Evolutionary conservation across 768 basidiomycete species (phyloP), one percentile per base, ranked within the genome.

Genomic region (Pholiota microspora): DNA sequence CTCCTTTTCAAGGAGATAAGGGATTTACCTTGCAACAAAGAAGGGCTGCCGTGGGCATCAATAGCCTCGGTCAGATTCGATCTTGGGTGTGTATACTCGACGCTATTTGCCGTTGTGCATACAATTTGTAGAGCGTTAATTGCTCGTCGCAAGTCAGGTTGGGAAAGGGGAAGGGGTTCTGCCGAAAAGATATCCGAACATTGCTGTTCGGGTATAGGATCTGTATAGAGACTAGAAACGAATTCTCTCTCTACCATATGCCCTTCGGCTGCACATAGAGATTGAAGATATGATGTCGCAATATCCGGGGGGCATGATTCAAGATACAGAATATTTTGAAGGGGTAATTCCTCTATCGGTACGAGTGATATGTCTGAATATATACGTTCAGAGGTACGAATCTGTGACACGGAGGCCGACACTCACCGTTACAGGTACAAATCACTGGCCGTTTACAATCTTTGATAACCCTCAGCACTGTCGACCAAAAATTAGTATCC

Each of bases 341-440:
- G 68, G 6, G 94, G 89, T 34, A 99, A 81, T 53, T 88, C 85
- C 10, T 68, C 66, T 35, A 80, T 64, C 3, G 95, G 95, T 27
- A 98, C 79, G 44, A 88, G 73, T 5, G 82, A 79, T 15, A 80
- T 67, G 76, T 96, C 94, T 94, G 42, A 13, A 44, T 35, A 10
- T 5, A 29, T 27, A 24, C 10, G n/a, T 15, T 27, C 35, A 56
- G 16, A 48, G 13, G 28, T 42, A 36, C 27, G 25, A 52, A 45
- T 16, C 29, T 12, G 23, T 21, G 23, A 7, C 16, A 25, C 9
- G 31, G 31, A 21, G 38, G 25, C n/a, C 2, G 25, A 66, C 31
- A 61, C 84, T 68, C 64, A 94, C 96, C 94, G 62, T 95, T 97
- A 71, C 97, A 98, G 51, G 96, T 98, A 73, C 94, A 81, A 48